Base-by-base conservation (phyloP, 176 grass and related monocot genomes). In the Miscanthus lutarioriparius region DNA sequence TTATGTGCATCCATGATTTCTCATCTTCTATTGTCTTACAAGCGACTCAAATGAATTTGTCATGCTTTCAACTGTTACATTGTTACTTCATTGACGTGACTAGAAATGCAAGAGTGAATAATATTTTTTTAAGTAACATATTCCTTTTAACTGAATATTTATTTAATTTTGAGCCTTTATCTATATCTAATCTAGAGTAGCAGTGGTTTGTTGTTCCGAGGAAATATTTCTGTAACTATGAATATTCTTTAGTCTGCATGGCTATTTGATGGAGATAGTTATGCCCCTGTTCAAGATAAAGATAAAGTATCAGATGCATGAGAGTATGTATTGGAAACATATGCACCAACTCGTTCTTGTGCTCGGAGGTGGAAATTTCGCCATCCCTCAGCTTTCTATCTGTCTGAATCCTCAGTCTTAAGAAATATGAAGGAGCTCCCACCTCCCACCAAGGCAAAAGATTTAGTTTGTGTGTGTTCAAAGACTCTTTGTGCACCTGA, bases 171-270 rank as follows among this genome's bases (percentile, higher is more conserved):
- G 67, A 53, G 53, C 25, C 20, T 83, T 78, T 62, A 74, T 79
- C 8, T 64, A 81, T 26, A 75, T 49, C 19, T 17, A 33, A 19
- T 53, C 12, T 35, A 81, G 64, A 33, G 80, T 39, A 20, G 3
- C 17, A 64, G 25, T 64, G 71, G 58, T 62, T n/a, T 88, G n/a
- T 83, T 88, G 17, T 36, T 58, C 49, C 40, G 53, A 72, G n/a
- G 70, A 81, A 76, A 81, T 76, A 61, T 81, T 70, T 74, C 37
- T 80, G 65, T 78, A 53, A 27, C 41, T 35, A 49, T 25, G 65
- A 23, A 53, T 72, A 37, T 56, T 59, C 33, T 77, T 33, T 23
- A 25, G 14, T 16, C 14, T 81, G 32, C 45, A 75, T 43, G 59
- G 33, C 30, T 69, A 41, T 72, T 68, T 62, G 35, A 58, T 41